Evolutionary conservation across 1,284 basidiomycete species (phyloP), one percentile per base, ranked within the genome.

Genomic region (Ustilago curta): DNA sequence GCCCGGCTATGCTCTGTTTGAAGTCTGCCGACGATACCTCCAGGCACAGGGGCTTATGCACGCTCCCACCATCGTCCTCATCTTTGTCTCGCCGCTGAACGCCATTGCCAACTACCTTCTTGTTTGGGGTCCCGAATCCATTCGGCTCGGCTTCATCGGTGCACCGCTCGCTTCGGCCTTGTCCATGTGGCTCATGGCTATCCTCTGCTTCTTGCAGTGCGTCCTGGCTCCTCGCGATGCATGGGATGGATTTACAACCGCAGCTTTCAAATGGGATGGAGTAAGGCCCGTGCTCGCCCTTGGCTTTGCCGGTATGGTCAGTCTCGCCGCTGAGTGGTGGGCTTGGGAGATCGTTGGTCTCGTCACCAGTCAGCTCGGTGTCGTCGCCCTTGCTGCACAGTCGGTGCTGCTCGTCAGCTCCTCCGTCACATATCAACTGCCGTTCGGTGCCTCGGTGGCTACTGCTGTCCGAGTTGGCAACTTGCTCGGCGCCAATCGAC

Each of bases 81-180:
- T 93, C 55, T 87, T 93, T 43, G 90, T 94, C 19, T 93, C 95
- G 0, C 95, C 95, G 0, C 86, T 94, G 70, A 99, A 98, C 80
- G 90, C 91, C 0, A 44, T 93, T 4, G 87, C 97, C 44, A 96
- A 93, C 84, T 97, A 90, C 81, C 80, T 93, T 1, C 89, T 99
- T 14, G 93, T 87, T 12, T 85, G 83, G 82, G 86, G 86, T 1
- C 86, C 85, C 7, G 78, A 83, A 12, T 62, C 59, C 7, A 66
- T 82, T 37, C 69, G 92, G 18, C 87, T 98, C 1, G 96, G 96
- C 8, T 99, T 95, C 85, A 90, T 94, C 64, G 96, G 96, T 9
- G 95, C 95, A 2, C 95, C 96, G 0, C 88, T 97, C 39, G 93
- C 95, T 0, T 94, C 93, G 0, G 92, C 92, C 0, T 88, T 96